A percentile compares a stretch with the other conserved stretches of the same genome.
phyloP scores from a whole-genome alignment of 2,329 filamentous ascomycete species.

The Neopestalotiopsis rosae region DNA sequence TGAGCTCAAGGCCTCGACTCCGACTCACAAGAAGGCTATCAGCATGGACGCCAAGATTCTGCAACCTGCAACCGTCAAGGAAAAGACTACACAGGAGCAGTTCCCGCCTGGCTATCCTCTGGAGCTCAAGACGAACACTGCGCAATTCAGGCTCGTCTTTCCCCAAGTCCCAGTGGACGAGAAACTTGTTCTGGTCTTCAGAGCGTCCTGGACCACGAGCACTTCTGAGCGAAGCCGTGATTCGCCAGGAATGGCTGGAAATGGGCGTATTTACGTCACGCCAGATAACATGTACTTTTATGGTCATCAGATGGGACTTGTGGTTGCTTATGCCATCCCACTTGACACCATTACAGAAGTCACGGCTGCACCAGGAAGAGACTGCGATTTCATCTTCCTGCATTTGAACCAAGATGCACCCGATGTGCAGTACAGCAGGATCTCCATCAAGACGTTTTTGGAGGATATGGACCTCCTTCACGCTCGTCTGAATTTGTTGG shows the following conservation, averaged over 20 bases:
- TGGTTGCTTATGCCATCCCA: conserved; percentile 79
- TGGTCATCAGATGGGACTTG: conserved; percentile 89
- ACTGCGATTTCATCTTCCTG: conserved; percentile 91
- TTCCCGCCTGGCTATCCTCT: conserved; percentile 81
- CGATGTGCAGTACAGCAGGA: conserved; percentile 69
- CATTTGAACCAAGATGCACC: conserved; percentile 71
- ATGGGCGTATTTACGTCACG: conserved; percentile 85
- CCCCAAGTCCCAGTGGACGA: conserved; percentile 79
- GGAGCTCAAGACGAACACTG: conserved; percentile 84
- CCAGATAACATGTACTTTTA: conserved; percentile 92
- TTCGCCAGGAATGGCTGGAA: conserved; percentile 61
- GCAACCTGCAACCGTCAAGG: conserved; percentile 27
- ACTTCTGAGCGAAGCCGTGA: conserved; percentile 50
- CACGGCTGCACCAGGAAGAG: conserved; percentile 84
- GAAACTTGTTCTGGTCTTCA: conserved; percentile 88
- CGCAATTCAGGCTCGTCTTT: conserved; percentile 92
- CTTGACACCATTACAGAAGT: conserved; percentile 84
- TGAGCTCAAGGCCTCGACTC: conserved; percentile 31
- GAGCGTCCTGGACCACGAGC: conserved; percentile 78
- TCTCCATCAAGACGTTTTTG: conserved; percentile 92
- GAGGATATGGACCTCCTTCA: conserved; percentile 86
- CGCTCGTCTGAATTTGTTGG: conserved; percentile 81
- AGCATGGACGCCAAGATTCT: conserved; percentile 46
- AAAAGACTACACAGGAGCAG: conserved; percentile 50
- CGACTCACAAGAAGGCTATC: conserved; percentile 48